Evolutionary conservation across 176 grass and related monocot species (phyloP).

Genomic region (Phragmites australis): DNA sequence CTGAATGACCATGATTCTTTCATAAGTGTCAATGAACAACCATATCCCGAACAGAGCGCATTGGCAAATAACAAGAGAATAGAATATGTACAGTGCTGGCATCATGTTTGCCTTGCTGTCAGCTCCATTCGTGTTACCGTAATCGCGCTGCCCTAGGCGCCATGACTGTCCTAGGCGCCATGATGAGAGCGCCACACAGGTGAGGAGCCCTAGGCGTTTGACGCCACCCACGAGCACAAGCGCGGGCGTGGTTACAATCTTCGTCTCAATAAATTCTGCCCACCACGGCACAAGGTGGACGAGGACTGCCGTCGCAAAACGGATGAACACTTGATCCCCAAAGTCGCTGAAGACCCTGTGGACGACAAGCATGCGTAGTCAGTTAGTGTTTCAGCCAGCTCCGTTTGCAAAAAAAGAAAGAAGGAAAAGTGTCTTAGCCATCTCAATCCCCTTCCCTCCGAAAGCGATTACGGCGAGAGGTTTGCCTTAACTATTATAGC

Average conservation of each 20-base stretch:
- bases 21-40: neutral
- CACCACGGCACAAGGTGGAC: neutral
- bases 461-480: too few species aligned
- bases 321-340: neutral
- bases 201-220: neutral
- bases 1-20: too few species aligned
- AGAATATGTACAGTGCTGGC: conserved; percentile 7
- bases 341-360: neutral
- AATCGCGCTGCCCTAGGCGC: neutral
- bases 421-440: too few species aligned
- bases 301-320: neutral
- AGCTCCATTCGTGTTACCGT: neutral
- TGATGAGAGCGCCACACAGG: neutral
- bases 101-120: neutral
- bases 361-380: neutral
- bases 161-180: neutral
- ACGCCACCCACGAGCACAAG: too few species aligned
- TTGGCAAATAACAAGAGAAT: neutral
- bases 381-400: too few species aligned
- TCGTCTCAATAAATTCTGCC: too few species aligned
- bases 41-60: neutral
- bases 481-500: too few species aligned
- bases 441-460: too few species aligned
- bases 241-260: too few species aligned
- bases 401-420: too few species aligned